Base-by-base conservation (phyloP, 176 grass and related monocot species). In the Juncus inflexus region DNA sequence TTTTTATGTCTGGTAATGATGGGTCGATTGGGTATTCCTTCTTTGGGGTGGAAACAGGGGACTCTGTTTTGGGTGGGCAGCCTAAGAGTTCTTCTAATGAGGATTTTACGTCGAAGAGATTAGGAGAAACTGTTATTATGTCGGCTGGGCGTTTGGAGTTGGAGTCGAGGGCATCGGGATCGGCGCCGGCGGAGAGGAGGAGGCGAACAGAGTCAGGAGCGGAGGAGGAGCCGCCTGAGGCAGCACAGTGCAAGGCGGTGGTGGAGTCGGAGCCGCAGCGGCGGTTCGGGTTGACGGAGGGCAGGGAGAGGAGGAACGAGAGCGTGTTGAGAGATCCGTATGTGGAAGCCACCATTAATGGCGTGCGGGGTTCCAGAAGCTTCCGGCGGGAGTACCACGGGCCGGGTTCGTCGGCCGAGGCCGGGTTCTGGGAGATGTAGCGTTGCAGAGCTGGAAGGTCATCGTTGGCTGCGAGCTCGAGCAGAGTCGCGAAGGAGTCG, bases 11-110 rank as follows among this genome's bases (percentile, higher is more conserved):
- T 2, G 90, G 90, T 49, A 94, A 66, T 37, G 89, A 85, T 0
- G 82, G 85, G 60, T 94, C 90, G 50, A 85, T 76, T 12, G 85
- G 90, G 28, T 94, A 94, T 63, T 94, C 90, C 37, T 88, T 94
- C 71, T 85, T 94, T 12, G 80, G 80, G 3, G 85, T 79, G 28
- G 80, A 76, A 8, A 76, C 7, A 0, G 85, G 85, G 7, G 76
- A 35, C 11, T 15, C 38, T 9, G 7, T 37, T 35, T 40, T 12
- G 35, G 7, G 83, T 3, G 67, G 69, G 58, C 36, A 76, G 50
- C 77, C 80, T 58, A 77, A 79, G 63, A 77, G 79, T 49, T 77
- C 77, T 77, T 83, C 77, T 8, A 90, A 86, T 2, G 86, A 62
- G 12, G 86, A 43, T 60, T 86, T 85, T 6, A 76, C 76, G 1